Percentiles rank a stretch among this genome's conserved stretches.
phyloP scores from a whole-genome alignment of 805 yeast species.

The Saccharomycodes ludwigii region DNA sequence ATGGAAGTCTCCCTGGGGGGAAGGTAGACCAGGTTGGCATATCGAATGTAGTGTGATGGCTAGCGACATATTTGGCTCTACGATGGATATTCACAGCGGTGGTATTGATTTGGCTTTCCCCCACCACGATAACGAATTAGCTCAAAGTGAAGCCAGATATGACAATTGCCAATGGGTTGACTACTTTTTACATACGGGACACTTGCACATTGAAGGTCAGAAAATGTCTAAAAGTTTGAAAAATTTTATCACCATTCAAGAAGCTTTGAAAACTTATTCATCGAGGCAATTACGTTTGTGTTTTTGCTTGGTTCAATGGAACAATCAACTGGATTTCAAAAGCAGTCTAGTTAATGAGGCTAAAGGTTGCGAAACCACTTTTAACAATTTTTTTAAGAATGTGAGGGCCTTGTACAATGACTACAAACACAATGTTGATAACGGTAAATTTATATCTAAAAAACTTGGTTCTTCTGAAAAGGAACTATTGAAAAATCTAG shows the following conservation, averaged over 20 bases:
- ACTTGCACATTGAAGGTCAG: conserved; percentile 95
- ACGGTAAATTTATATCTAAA: conserved; percentile 46
- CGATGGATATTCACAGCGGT: conserved; percentile 91
- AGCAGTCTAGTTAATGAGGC: conserved; percentile 69
- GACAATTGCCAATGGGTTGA: conserved; percentile 92
- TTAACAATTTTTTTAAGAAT: conserved; percentile 74
- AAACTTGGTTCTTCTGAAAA: conserved; percentile 46
- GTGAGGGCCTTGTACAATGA: conserved; percentile 75
- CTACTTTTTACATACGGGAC: conserved; percentile 94
- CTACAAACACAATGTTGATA: conserved; percentile 35
- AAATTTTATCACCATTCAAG: conserved; percentile 88
- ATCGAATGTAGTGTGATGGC: conserved; percentile 99
- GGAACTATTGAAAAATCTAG: conserved; percentile 38
- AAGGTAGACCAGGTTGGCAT: conserved; percentile 99
- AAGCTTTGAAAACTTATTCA: conserved; percentile 61
- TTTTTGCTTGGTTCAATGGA: conserved; percentile 89
- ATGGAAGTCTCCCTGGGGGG: conserved; percentile 95
- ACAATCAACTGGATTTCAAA: conserved; percentile 83
- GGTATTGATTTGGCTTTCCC: conserved; percentile 98
- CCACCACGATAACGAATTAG: conserved; percentile 96
- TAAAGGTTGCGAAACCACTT: conserved; percentile 55
- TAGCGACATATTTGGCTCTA: conserved; percentile 66
- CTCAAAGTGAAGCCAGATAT: conserved; percentile 90
- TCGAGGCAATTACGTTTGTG: conserved; percentile 82
- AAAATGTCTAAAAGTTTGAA: conserved; percentile 94